Percentiles rank a stretch among this genome's conserved stretches.
These are phyloP conservation scores for Mollisiaceae sp. DNA, from an alignment of 2,329 filamentous ascomycete species.

Conservation along the genomic window DNA sequence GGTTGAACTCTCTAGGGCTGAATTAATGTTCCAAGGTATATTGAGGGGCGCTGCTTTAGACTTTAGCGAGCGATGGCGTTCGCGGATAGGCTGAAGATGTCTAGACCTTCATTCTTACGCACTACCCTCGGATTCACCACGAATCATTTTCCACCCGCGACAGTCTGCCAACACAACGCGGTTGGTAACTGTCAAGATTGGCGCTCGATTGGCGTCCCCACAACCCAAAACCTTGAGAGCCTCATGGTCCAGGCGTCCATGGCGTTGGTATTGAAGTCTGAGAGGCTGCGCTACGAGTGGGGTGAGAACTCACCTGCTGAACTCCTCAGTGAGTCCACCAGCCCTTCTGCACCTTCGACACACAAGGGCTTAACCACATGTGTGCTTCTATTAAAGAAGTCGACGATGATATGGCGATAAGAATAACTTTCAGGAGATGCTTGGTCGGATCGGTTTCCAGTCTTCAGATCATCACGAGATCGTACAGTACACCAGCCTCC, in stretches of 20 bases:
- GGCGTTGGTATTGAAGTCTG: not conserved
- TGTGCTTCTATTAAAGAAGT: not conserved
- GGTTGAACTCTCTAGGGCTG: not conserved
- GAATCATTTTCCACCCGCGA: not conserved
- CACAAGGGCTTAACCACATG: not conserved
- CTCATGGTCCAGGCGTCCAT: not conserved
- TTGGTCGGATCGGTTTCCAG: not conserved
- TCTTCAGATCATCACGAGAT: constrained; percentile 1
- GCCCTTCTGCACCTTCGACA: not conserved
- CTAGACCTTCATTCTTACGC: not conserved
- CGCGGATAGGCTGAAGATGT: not conserved
- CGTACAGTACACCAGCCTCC: not conserved
- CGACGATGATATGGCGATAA: not conserved
- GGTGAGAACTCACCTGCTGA: not conserved
- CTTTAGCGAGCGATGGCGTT: not conserved
- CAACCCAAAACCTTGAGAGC: not conserved
- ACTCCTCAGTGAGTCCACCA: too few relatives aligned
- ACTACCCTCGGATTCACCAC: not conserved
- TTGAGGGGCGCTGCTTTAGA: not conserved
- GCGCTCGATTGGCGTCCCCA: not conserved
- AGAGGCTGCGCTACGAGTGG: not conserved
- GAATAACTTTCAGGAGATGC: not conserved
- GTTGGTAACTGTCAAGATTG: not conserved
- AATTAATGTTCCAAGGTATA: not conserved
- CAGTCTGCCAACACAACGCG: not conserved